Evolutionary conservation across 257 asterid species (phyloP).

Genomic region (Echites panduratus): DNA sequence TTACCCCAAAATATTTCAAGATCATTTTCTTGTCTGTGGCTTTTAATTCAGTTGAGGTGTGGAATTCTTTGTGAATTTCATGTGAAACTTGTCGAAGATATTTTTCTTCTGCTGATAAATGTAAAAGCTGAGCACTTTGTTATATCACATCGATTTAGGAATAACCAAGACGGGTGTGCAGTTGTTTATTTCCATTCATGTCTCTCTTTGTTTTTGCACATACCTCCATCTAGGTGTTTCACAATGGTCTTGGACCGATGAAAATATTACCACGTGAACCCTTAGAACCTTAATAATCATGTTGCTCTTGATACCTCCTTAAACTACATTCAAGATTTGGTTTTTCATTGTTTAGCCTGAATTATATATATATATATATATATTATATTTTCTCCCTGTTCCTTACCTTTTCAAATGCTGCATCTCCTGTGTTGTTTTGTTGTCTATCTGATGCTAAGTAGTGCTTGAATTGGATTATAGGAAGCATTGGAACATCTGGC

Average conservation of each 20-base stretch:
- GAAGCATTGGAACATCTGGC: constrained; percentile 75
- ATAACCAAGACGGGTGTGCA: background rate
- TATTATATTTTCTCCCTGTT: background rate
- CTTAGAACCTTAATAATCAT: background rate
- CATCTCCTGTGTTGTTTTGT: constrained; percentile 2
- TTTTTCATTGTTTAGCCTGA: background rate
- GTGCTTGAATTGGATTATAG: constrained; percentile 32
- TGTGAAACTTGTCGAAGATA: background rate
- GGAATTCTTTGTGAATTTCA: background rate
- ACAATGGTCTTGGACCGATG: background rate
- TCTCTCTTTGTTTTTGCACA: background rate
- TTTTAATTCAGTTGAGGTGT: background rate
- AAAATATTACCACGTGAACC: background rate
- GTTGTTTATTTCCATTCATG: background rate
- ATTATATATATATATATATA: background rate
- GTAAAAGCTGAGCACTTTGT: background rate
- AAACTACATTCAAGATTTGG: background rate
- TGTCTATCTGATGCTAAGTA: constrained; percentile 7
- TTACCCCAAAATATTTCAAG: background rate
- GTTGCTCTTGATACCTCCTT: no score
- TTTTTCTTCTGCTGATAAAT: background rate
- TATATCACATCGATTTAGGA: background rate
- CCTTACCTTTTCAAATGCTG: background rate
- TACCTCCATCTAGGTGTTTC: background rate
- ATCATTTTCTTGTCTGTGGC: background rate